phyloP scores from a whole-genome alignment of 2,329 filamentous ascomycete genomes.

The Diplodia seriata region DNA sequence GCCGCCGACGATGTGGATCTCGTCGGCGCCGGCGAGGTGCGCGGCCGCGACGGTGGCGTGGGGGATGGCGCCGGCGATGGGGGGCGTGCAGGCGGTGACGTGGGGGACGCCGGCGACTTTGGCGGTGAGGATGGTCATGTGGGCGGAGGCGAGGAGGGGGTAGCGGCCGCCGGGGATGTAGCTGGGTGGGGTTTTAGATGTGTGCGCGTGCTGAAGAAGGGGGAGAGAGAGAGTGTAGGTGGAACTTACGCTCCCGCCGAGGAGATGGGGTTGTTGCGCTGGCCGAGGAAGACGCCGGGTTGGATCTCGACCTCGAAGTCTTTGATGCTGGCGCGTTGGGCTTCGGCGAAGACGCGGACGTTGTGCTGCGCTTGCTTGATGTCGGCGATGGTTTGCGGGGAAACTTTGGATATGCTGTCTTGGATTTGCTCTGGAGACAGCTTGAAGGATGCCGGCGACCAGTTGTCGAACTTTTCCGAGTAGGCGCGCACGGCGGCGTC shows the following conservation, averaged over 20 bases:
- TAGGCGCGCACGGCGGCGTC: constrained; percentile 59
- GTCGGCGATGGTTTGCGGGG: constrained; percentile 59
- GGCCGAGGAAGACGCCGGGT: constrained; percentile 57
- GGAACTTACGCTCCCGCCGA: constrained; percentile 53
- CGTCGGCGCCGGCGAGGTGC: constrained; percentile 58
- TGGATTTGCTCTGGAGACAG: constrained; percentile 50
- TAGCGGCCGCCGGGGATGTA: constrained; percentile 62
- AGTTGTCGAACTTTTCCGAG: constrained; percentile 62
- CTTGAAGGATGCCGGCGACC: constrained; percentile 58
- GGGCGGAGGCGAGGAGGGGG: constrained; percentile 60
- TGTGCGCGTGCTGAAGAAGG: no score
- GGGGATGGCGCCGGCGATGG: constrained; percentile 58
- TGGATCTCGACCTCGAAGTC: constrained; percentile 55
- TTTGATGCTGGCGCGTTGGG: constrained; percentile 54
- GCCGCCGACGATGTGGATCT: constrained; percentile 60
- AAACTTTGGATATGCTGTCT: constrained; percentile 56
- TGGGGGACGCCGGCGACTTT: constrained; percentile 61
- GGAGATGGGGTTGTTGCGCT: constrained; percentile 58
- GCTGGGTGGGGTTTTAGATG: constrained; percentile 32
- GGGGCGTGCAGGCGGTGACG: constrained; percentile 61
- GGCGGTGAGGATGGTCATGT: constrained; percentile 64
- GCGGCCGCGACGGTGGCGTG: constrained; percentile 59
- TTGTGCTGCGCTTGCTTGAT: constrained; percentile 61
- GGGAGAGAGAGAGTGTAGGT: not conserved
- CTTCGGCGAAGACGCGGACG: constrained; percentile 58